Base-by-base conservation (phyloP, 1,139 yeast genomes). In the Suhomyces wounanorum region DNA sequence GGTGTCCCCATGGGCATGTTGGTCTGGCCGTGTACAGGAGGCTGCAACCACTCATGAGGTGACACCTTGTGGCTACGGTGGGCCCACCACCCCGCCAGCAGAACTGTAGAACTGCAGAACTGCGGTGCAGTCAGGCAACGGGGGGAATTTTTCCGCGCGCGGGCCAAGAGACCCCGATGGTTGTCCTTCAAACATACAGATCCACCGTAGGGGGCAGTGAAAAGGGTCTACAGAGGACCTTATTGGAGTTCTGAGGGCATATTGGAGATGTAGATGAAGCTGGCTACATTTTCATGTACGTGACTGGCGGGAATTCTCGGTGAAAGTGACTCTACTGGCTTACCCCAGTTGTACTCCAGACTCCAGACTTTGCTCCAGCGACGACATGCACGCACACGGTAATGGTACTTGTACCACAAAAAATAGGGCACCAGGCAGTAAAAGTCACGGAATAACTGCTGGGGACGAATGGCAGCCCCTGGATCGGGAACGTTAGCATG, bases 101-200 rank as follows among this genome's bases (percentile, higher is more conserved):
- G 17, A 14, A 33, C 37, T 14, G 37, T 7, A n/a, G n/a, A n/a
- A n/a, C n/a, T n/a, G n/a, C n/a, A n/a, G n/a, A n/a, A n/a, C n/a
- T n/a, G n/a, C n/a, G n/a, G 3, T 31, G 25, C 16, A 30, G 45
- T 35, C 38, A 43, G 40, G 11, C 18, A 14, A 18, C 23, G 39
- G 31, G 39, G 16, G 43, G 33, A 33, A 26, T 43, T 43, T 43
- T 37, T 37, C 45, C 45, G 41, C 21, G 45, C 45, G 33, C 46
- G 46, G 46, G 40, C 30, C 14, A 35, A 26, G 41, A 26, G n/a
- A 14, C 35, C 41, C 46, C 46, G 46, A 36, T 5, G 11, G 8
- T 10, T 23, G 5, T 14, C 11, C 13, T 14, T 14, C 14, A 16
- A 33, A 10, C 37, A 33, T 33, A 17, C 21, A 7, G 11, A 33